phyloP scores from a whole-genome alignment of 2,329 filamentous ascomycete genomes.

The Pseudogymnoascus sp. region DNA sequence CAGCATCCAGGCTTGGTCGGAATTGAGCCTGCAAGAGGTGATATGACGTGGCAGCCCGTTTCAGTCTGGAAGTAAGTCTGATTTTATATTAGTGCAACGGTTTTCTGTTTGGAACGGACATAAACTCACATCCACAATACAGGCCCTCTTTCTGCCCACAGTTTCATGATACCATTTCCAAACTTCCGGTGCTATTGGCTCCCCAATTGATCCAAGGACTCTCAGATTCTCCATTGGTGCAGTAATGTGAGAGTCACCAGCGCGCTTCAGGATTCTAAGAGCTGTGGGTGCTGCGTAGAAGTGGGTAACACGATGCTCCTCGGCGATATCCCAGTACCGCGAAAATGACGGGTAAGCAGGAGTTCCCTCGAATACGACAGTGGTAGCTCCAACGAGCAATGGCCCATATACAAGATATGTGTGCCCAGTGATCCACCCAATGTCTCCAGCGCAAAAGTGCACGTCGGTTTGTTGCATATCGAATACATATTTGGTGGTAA shows the following conservation, averaged over 20 bases:
- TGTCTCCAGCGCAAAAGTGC: slow-evolving; percentile 97
- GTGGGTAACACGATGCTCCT: slow-evolving; percentile 88
- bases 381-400: slow-evolving; percentile 82
- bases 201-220: slow-evolving; percentile 88
- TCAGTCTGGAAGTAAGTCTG: slow-evolving; percentile 99
- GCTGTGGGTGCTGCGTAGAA: slow-evolving; percentile 98
- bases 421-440: slow-evolving; percentile 98
- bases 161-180: slow-evolving; percentile 99
- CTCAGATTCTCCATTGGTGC: slow-evolving; percentile 82
- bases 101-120: slow-evolving; percentile 17
- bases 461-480: slow-evolving; percentile 90
- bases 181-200: slow-evolving; percentile 94
- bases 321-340: slow-evolving; percentile 97
- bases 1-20: slow-evolving; percentile 95
- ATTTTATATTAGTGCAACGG: slow-evolving; percentile 16
- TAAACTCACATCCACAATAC: slow-evolving; percentile 79
- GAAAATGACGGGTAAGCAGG: slow-evolving; percentile 97
- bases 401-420: slow-evolving; percentile 98
- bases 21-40: slow-evolving; percentile 83
- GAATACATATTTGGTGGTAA: slow-evolving; percentile 97
- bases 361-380: slow-evolving; percentile 95
- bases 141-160: slow-evolving; percentile 86
- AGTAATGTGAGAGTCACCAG: slow-evolving; percentile 86
- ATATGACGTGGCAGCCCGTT: slow-evolving; percentile 93
- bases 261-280: slow-evolving; percentile 85